Evolutionary conservation across 352 stramenopile species (phyloP), one percentile per base, ranked within the genome.

Genomic region (Phytophthora cryptogea): DNA sequence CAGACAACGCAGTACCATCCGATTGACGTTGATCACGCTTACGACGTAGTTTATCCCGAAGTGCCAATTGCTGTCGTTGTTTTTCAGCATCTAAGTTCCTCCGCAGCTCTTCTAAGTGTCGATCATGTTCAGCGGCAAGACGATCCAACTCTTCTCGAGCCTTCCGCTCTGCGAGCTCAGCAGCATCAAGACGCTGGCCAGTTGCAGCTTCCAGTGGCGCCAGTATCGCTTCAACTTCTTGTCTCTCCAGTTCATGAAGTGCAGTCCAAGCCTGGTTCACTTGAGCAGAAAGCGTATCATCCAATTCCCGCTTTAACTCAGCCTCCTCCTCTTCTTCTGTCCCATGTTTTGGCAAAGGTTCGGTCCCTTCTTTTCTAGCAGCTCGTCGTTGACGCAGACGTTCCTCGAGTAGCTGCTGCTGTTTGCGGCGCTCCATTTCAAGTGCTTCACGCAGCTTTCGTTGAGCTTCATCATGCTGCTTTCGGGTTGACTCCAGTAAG

Each of bases 121-220:
- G 30, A n/a, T 53, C 37, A 16, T 76, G 63, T 42, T 78, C 70
- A 8, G 31, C 46, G 17, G 48, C 53, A 39, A 79, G 54, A 13
- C 67, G 54, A 7, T 23, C 54, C 6, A 82, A 54, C 31, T 79
- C 63, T 16, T 72, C 64, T 16, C 59, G 49, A n/a, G 63, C 67
- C 36, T 44, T 54, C n/a, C 53, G 55, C 10, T 76, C 70, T 16
- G 47, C 54, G 17, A 50, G 4, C 4, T 63, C 65, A 31, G 65
- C 54, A 17, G 55, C 53, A 55, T 66, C 20, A 10, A 59, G 49
- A 41, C 59, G 65, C 7, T 59, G 44, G 9, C 11, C 20, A 5
- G 28, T 16, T 9, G 39, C 59, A 42, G 37, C 43, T 26, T 72
- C 48, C 7, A 72, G 44, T 23, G 59, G 65, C 3, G 43, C 33